Conservation (phyloP, 1,284 basidiomycete species). For the Rhodotorula sp. region DNA sequence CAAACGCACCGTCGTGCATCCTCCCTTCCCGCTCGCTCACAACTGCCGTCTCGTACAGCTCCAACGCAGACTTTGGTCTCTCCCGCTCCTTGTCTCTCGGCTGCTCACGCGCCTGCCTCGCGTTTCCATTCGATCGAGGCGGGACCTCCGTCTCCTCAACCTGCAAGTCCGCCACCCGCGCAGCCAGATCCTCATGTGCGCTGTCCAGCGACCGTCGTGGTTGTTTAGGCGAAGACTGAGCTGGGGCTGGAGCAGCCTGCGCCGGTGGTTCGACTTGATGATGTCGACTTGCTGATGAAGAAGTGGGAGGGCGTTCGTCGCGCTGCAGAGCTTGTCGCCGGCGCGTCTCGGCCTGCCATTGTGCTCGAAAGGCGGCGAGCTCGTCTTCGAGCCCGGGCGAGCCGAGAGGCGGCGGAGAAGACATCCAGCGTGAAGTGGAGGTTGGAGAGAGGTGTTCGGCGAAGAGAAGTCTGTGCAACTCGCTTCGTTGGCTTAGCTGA, state of each 20-base stretch:
- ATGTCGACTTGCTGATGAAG: not conserved
- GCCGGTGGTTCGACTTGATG: not conserved
- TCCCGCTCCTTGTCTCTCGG: not conserved
- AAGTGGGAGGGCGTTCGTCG: not conserved
- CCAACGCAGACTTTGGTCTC: conserved; percentile 36
- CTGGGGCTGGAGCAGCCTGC: not conserved
- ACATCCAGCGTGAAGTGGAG: conserved; percentile 2
- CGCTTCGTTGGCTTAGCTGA: not conserved
- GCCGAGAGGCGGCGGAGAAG: not conserved
- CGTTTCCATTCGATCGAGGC: not conserved
- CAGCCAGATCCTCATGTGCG: not conserved
- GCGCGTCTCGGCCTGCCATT: conserved; percentile 27
- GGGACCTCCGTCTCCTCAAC: not conserved
- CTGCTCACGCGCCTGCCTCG: not conserved
- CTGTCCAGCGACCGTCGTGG: not conserved
- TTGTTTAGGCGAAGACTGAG: not conserved
- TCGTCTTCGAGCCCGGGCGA: conserved; percentile 27
- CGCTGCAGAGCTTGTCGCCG: not conserved
- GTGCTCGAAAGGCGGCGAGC: conserved; percentile 24
- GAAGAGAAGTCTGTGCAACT: not conserved
- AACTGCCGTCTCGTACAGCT: conserved; percentile 40
- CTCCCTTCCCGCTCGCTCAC: conserved; percentile 39
- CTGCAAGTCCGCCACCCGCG: not conserved
- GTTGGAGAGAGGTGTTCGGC: not conserved
- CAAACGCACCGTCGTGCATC: conserved; percentile 37